Evolutionary conservation across 352 stramenopile species (phyloP), one percentile per base, ranked within the genome.

Genomic region (Phytophthora capsici): DNA sequence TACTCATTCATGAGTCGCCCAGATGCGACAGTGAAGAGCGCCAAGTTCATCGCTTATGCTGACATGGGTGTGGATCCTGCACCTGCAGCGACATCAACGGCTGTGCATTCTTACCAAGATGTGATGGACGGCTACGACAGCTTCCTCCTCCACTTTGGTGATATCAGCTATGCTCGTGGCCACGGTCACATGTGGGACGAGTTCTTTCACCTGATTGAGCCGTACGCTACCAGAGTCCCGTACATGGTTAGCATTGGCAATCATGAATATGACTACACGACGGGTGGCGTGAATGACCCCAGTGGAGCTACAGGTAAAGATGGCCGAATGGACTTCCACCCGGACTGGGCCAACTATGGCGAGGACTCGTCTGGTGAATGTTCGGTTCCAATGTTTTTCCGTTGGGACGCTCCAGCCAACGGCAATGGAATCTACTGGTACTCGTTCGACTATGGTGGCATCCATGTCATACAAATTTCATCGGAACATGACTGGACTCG

Each of bases 401-500:
- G 86, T 23, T 94, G 79, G 71, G 75, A 84, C 37, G 70, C 80
- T 12, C 86, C 86, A 7, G 58, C 64, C 17, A 91, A 86, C 34
- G 84, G 86, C 22, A 83, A 84, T 30, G 62, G 69, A 17, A 86
- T 94, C 30, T 95, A 92, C 63, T 95, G 90, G 89, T 93, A 98
- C 74, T 97, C 88, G n/a, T 98, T 97, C 66, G 76, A 97, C 54
- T 91, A 94, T 57, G 85, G 75, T 17, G 85, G 85, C 30, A 82
- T 98, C 6, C 90, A 98, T 50, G 95, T 96, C 16, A 87, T 98
- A 26, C 86, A 98, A 47, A 89, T 98, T 52, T 95, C 84, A 23
- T 94, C 86, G 19, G 95, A 98, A 61, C 92, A 98, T 62, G 80
- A 98, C 73, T 88, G 96, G 70, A 80, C 78, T 2, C 69, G 66